A percentile compares a stretch with the other conserved stretches of the same genome.
Evolutionary conservation across 2,329 filamentous ascomycete species (phyloP).

Genomic region (Calonectria multiphialidica): DNA sequence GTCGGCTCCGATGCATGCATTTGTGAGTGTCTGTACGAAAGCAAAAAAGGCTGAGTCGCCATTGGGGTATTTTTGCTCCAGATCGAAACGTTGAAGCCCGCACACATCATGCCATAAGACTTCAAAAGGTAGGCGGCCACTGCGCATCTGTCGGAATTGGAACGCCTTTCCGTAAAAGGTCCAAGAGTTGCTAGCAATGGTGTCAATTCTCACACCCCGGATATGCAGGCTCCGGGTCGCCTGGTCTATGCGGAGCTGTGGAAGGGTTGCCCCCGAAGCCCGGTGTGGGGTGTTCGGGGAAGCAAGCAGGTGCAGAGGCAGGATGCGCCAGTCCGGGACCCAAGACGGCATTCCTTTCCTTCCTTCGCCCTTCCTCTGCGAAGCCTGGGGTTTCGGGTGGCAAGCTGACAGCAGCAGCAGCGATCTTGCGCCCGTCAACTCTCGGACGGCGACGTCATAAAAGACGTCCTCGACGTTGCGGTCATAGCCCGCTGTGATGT

Average conservation of each 20-base stretch:
- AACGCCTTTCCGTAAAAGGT: slow-evolving; percentile 48
- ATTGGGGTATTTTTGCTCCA: slow-evolving; percentile 42
- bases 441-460: slow-evolving; percentile 47
- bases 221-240: slow-evolving; percentile 40
- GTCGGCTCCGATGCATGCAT: slow-evolving; percentile 46
- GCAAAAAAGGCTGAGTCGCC: slow-evolving; percentile 47
- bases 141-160: slow-evolving; percentile 37
- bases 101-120: slow-evolving; percentile 46
- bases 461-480: slow-evolving; percentile 48
- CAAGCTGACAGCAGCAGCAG: slow-evolving; percentile 48
- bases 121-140: slow-evolving; percentile 41
- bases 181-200: slow-evolving; percentile 39
- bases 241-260: slow-evolving; percentile 44
- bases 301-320: slow-evolving; percentile 48
- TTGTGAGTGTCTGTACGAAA: slow-evolving; percentile 50
- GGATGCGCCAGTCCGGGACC: slow-evolving; percentile 53
- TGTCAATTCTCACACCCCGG: slow-evolving; percentile 45
- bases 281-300: slow-evolving; percentile 47
- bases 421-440: slow-evolving; percentile 42
- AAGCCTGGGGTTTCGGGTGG: slow-evolving; percentile 35
- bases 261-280: slow-evolving; percentile 43
- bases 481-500: slow-evolving; percentile 46
- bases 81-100: slow-evolving; percentile 38
- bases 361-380: slow-evolving; percentile 12
- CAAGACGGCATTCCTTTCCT: slow-evolving; percentile 46